Evolutionary conservation across 75 land plant species (phyloP).

Genomic region (Adiantum capillusveneris): DNA sequence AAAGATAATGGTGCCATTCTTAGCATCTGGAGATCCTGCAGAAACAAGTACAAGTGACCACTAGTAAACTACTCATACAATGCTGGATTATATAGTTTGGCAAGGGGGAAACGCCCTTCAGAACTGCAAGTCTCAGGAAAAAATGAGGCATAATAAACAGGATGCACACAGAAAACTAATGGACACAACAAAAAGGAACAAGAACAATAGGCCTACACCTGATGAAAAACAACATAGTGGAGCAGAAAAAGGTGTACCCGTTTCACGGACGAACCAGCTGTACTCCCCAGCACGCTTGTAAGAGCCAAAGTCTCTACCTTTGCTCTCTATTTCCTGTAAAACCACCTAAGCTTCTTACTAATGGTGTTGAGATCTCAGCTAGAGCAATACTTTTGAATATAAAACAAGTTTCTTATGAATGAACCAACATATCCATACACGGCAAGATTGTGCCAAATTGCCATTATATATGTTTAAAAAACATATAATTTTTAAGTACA

Average conservation of each 20-base stretch:
- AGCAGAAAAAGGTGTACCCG: conserved; percentile 52
- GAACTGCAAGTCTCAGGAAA: too few relatives aligned
- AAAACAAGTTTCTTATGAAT: too few relatives aligned
- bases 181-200: too few relatives aligned
- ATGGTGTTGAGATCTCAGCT: too few relatives aligned
- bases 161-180: too few relatives aligned
- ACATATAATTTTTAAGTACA: too few relatives aligned
- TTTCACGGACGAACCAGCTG: conserved; percentile 92
- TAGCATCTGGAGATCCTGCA: conserved; percentile 52
- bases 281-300: conserved; percentile 63
- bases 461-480: too few relatives aligned
- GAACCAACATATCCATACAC: too few relatives aligned
- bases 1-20: conserved; percentile 75
- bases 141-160: too few relatives aligned
- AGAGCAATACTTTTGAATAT: too few relatives aligned
- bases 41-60: not conserved
- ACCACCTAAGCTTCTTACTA: too few relatives aligned
- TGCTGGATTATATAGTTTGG: not conserved
- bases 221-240: not conserved
- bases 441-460: too few relatives aligned
- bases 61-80: not conserved
- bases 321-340: conserved; percentile 78
- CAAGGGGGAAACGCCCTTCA: not conserved
- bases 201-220: not conserved
- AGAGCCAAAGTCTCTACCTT: conserved; percentile 84